Evolutionary conservation across 257 asterid species (phyloP), one percentile per base, ranked within the genome.

Genomic region (Nicotiana sylvestris): DNA sequence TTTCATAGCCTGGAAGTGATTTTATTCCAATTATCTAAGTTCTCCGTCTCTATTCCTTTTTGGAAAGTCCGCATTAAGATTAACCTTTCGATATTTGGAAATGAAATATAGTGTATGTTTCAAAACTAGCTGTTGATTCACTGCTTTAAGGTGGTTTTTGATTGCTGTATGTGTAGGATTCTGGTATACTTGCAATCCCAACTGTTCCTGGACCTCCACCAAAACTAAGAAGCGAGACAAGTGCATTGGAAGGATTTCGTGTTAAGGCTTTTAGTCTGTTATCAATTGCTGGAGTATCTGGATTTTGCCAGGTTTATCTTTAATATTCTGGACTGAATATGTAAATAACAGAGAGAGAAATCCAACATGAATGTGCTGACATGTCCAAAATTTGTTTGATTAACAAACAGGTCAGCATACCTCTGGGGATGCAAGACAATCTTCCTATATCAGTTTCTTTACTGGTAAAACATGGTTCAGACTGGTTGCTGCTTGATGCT

Each of bases 191-290:
- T 60, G 99, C 92, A 64, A 89, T 95, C 80, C 99, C 99, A 39
- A 94, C 94, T 18, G 97, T 94, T 72, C 97, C 98, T 9, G 96
- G 98, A 55, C 96, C 95, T 81, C 97, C 98, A 17, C 99, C 98
- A 9, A 90, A 89, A 90, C 91, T 95, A 78, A 89, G 90, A 81
- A 88, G 89, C 3, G 98, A 92, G 37, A 84, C 97, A 9, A 85
- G 87, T 53, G 27, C 90, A 9, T 82, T 92, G 80, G 98, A 94
- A 86, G 82, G 33, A 16, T 92, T 92, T 66, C 97, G 97, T n/a
- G 94, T 92, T 55, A 92, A 93, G 84, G 99, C 98, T 53, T 94
- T 94, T 82, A 87, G 98, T 78, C 85, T 95, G 86, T 88, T 92
- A 77, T 94, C 99, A 43, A 88, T 95, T 80, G 97, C 97, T 46